These are phyloP conservation scores for Penicillium vulpinum DNA, from an alignment of 2,329 filamentous ascomycete genomes.

Conservation along the genomic window DNA sequence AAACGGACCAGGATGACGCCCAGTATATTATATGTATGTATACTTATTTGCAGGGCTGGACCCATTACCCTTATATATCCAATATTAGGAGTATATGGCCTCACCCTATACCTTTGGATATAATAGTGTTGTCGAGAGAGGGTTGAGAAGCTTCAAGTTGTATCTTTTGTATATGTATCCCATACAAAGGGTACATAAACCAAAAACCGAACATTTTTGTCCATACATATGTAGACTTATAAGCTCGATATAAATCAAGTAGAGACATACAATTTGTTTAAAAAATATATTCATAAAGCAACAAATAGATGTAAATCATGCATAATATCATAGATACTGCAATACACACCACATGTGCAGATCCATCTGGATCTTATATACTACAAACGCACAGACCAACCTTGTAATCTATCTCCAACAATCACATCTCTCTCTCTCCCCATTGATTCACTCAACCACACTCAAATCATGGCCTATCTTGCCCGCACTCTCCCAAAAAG, in stretches of 20 bases:
- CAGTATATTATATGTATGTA: too few relatives aligned
- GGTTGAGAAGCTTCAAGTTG: background rate
- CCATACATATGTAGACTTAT: too few relatives aligned
- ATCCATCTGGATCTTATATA: background rate
- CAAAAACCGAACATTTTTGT: background rate
- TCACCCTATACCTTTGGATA: too few relatives aligned
- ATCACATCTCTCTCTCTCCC: background rate
- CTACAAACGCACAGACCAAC: slow-evolving; percentile 7
- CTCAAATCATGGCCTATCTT: slow-evolving; percentile 16
- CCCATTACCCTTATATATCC: background rate
- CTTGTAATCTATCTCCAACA: slow-evolving; percentile 4
- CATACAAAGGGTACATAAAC: background rate
- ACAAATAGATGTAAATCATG: background rate
- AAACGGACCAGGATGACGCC: too few relatives aligned
- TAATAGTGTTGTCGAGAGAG: background rate
- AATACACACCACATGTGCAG: background rate
- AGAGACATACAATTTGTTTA: too few relatives aligned
- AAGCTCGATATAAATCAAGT: background rate
- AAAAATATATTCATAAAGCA: background rate
- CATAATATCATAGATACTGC: background rate
- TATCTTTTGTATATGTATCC: background rate
- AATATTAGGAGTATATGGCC: background rate
- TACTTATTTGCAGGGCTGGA: background rate
- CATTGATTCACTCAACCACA: background rate
- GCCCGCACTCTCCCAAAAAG: slow-evolving; percentile 7